Conservation (phyloP, 805 yeast species). For the Saccharomycopsis fodiens region DNA sequence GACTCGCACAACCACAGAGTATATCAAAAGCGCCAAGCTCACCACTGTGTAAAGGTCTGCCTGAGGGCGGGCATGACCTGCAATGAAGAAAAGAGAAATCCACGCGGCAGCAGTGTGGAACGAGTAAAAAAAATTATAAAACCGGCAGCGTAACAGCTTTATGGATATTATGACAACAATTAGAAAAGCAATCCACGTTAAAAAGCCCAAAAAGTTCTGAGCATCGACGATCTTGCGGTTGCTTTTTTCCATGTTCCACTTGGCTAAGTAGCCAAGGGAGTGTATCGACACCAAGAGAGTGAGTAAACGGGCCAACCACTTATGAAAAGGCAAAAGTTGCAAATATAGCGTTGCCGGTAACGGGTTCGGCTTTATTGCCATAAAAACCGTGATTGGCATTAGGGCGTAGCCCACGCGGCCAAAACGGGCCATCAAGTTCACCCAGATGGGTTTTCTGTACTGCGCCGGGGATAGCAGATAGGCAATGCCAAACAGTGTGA, state of each 20-base stretch:
- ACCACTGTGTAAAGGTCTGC: conserved; percentile 34
- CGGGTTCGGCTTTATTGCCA: conserved; percentile 51
- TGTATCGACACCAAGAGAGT: conserved; percentile 41
- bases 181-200: conserved; percentile 31
- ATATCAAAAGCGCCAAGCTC: conserved; percentile 27
- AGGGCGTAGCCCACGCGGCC: conserved; percentile 58
- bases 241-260: conserved; percentile 37
- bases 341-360: conserved; percentile 42
- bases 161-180: conserved; percentile 40
- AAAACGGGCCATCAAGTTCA: conserved; percentile 41
- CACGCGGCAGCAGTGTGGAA: conserved; percentile 47
- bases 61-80: conserved; percentile 67
- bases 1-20: conserved; percentile 33
- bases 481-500: conserved; percentile 22
- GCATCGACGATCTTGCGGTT: conserved; percentile 28
- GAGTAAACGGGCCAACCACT: conserved; percentile 62
- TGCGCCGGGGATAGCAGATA: neutral
- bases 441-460: conserved; percentile 26
- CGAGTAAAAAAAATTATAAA: conserved; percentile 48
- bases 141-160: conserved; percentile 38
- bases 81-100: conserved; percentile 36
- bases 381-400: conserved; percentile 47
- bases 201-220: conserved; percentile 46
- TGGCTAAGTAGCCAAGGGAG: conserved; percentile 40
- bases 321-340: conserved; percentile 50